A percentile compares a stretch with the other conserved stretches of the same genome.
These are phyloP conservation scores for Raffaelea arxii DNA, from an alignment of 2,329 filamentous ascomycete genomes.

Conservation along the genomic window DNA sequence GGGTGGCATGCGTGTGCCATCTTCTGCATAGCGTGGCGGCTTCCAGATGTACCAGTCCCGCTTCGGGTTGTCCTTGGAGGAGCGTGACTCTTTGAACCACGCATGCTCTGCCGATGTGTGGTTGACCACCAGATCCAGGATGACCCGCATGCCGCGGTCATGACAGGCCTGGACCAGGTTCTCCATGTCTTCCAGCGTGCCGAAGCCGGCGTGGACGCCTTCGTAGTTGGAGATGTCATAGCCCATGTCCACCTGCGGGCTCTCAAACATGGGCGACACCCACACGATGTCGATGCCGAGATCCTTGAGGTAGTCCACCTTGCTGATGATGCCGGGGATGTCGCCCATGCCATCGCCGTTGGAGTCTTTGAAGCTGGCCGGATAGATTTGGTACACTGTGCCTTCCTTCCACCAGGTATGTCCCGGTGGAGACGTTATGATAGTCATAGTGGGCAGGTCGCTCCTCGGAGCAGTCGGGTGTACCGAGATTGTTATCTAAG, in stretches of 20 bases:
- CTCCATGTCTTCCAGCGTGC: conserved; percentile 54
- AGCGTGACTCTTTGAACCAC: conserved; percentile 59
- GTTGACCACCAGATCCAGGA: conserved; percentile 68
- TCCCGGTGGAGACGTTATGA: neutral
- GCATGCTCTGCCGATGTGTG: conserved; percentile 62
- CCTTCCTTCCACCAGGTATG: conserved; percentile 4
- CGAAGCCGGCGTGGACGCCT: conserved; percentile 40
- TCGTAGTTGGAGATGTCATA: conserved; percentile 59
- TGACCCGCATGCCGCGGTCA: conserved; percentile 40
- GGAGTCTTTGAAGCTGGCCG: conserved; percentile 46
- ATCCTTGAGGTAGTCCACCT: conserved; percentile 52
- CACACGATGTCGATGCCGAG: conserved; percentile 52
- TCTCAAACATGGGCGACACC: conserved; percentile 39
- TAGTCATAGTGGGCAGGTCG: too few relatives aligned
- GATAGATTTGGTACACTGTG: conserved; percentile 29
- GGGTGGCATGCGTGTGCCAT: conserved; percentile 55
- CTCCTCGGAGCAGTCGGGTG: too few relatives aligned
- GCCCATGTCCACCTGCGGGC: conserved; percentile 45
- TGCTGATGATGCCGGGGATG: conserved; percentile 51
- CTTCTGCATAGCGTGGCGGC: conserved; percentile 30
- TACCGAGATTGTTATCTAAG: too few relatives aligned
- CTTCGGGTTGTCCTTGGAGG: conserved; percentile 50
- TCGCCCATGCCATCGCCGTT: conserved; percentile 53
- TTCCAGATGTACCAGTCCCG: conserved; percentile 39
- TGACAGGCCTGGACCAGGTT: conserved; percentile 48